A percentile compares a stretch with the other conserved stretches of the same genome.
Conservation (phyloP, 805 yeast species). For the Brettanomyces naardenensis region DNA sequence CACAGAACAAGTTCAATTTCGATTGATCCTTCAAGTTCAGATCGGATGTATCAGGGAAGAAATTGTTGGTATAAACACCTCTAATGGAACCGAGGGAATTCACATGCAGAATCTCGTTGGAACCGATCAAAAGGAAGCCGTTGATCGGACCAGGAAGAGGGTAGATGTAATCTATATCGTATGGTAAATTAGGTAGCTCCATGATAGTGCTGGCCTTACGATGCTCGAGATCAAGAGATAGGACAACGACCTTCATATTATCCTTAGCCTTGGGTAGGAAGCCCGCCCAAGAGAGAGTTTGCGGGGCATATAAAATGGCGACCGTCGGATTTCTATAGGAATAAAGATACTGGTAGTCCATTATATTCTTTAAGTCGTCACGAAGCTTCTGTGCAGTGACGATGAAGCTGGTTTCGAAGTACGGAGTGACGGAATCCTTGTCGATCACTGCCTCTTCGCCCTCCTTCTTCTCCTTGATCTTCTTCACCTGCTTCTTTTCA, state of each 20-base stretch:
- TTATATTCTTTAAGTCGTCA: constrained; percentile 48
- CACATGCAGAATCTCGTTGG: constrained; percentile 69
- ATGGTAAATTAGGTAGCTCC: constrained; percentile 60
- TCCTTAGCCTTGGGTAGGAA: constrained; percentile 53
- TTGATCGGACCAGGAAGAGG: constrained; percentile 60
- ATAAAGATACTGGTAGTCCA: constrained; percentile 64
- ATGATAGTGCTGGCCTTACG: constrained; percentile 60
- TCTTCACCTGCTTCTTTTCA: background rate
- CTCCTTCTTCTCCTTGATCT: constrained; percentile 4
- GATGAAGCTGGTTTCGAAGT: constrained; percentile 43
- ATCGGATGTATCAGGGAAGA: constrained; percentile 33
- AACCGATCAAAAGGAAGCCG: constrained; percentile 65
- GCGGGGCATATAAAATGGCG: constrained; percentile 27
- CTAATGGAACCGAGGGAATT: constrained; percentile 68
- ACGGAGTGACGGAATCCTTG: constrained; percentile 1
- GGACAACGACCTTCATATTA: constrained; percentile 49
- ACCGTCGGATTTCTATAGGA: constrained; percentile 76
- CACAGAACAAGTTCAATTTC: constrained; percentile 45
- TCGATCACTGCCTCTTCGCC: constrained; percentile 1
- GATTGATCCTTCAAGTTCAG: constrained; percentile 40
- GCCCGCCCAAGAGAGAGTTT: constrained; percentile 67
- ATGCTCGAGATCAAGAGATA: constrained; percentile 57
- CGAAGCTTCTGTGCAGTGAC: constrained; percentile 51
- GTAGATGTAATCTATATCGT: constrained; percentile 57
- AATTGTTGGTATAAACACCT: constrained; percentile 57